Base-by-base conservation (phyloP, 176 grass and related monocot genomes). In the Thalia dealbata region DNA sequence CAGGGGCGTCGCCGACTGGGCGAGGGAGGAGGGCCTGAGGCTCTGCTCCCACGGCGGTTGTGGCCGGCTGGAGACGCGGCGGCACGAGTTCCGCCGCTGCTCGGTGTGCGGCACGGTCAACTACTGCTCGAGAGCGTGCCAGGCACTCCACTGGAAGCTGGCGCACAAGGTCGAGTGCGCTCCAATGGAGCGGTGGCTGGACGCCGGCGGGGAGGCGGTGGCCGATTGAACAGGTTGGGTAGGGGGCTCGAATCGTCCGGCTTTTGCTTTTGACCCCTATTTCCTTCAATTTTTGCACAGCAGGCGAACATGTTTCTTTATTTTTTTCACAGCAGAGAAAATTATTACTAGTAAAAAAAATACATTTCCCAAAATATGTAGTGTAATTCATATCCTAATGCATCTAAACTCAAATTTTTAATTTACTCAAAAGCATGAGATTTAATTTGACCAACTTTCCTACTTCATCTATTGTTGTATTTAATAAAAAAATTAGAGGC, bases 61-160 rank as follows among this genome's bases (percentile, higher is more conserved):
- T 42, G 91, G 87, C 1, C 74, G 87, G 52, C 46, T 50, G 19
- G 91, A 95, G 82, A 95, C 77, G 18, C 75, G 91, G 65, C 80
- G 79, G 29, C 82, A 87, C 10, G 91, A 95, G 77, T 89, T 95
- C 82, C 76, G 87, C 52, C 82, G 82, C 45, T 95, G 91, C 70
- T 82, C 87, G 0, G 82, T 68, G n/a, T 95, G 91, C 73, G 79
- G 79, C 7, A 28, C 70, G 6, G 86, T 82, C n/a, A 80, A 26
- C 12, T 95, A 95, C 73, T 95, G 91, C 82, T 95, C 84, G 9
- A 81, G 87, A 10, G 84, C 82, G 12, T 95, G 91, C 75, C 91
- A 95, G 73, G 86, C 91, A 10, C 74, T 89, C 22, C 69, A 93
- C 54, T 93, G 91, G 91, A 93, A 85, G 79, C 80, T 79, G 30